Evolutionary conservation across 306 rosid genomes (phyloP).

Genomic region (Trifolium dubium): DNA sequence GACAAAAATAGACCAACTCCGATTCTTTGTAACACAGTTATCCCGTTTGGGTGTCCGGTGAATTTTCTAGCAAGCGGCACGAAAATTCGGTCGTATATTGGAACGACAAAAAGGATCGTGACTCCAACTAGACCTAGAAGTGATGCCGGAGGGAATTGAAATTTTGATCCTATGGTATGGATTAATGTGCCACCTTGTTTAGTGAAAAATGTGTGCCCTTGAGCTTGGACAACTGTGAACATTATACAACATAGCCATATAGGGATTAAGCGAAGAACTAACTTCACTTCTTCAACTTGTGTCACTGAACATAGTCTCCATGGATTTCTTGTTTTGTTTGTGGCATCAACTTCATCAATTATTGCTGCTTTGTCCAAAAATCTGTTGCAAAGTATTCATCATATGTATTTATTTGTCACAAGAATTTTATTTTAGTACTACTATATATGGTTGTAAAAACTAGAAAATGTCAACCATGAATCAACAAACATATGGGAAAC

Average conservation of each 20-base stretch:
- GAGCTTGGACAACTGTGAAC: slow-evolving; percentile 64
- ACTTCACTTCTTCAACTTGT: slow-evolving; percentile 85
- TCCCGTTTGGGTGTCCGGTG: slow-evolving; percentile 59
- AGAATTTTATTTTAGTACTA: neutral
- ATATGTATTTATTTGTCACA: neutral
- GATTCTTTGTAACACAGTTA: slow-evolving; percentile 70
- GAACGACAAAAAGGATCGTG: slow-evolving; percentile 52
- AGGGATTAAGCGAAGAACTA: slow-evolving; percentile 66
- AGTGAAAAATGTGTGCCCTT: slow-evolving; percentile 61
- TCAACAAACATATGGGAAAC: neutral
- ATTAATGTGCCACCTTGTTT: slow-evolving; percentile 70
- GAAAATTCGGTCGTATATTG: slow-evolving; percentile 60
- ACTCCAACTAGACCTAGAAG: slow-evolving; percentile 63
- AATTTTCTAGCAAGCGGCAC: slow-evolving; percentile 52
- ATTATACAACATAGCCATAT: slow-evolving; percentile 74
- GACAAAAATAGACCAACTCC: slow-evolving; percentile 70
- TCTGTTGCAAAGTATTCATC: slow-evolving; percentile 41
- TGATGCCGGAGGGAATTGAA: slow-evolving; percentile 68
- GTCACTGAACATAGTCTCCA: slow-evolving; percentile 77
- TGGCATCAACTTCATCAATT: slow-evolving; percentile 55
- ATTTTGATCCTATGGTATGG: slow-evolving; percentile 61
- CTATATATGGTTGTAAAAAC: neutral
- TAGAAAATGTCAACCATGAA: neutral
- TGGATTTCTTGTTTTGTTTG: slow-evolving; percentile 56
- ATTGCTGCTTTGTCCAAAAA: slow-evolving; percentile 72